Evolutionary conservation across 768 basidiomycete genomes (phyloP).

Genomic region (Serendipita sp.): DNA sequence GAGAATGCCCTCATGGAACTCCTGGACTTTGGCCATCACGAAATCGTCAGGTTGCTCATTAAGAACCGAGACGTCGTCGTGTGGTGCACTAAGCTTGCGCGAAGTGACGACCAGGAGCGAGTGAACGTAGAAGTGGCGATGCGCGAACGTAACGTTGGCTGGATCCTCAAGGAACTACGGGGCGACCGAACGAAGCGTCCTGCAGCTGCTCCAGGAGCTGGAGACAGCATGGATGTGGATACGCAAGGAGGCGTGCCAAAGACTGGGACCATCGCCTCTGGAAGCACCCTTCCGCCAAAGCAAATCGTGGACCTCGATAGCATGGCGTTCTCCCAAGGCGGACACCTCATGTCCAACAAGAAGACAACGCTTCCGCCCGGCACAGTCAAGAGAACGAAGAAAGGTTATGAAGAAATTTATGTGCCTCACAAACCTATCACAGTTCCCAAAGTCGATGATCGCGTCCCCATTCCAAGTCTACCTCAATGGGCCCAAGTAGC

Average conservation of each 20-base stretch:
- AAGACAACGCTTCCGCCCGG: slow-evolving; percentile 96
- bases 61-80: slow-evolving; percentile 93
- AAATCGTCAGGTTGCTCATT: slow-evolving; percentile 74
- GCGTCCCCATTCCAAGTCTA: slow-evolving; percentile 53
- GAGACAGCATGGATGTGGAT: slow-evolving; percentile 70
- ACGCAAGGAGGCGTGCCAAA: slow-evolving; percentile 40
- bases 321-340: slow-evolving; percentile 93
- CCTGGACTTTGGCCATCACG: slow-evolving; percentile 85
- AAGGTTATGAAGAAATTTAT: slow-evolving; percentile 96
- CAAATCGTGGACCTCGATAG: slow-evolving; percentile 74
- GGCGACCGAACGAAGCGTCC: slow-evolving; percentile 56
- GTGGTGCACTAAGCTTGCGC: slow-evolving; percentile 94
- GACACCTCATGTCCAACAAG: slow-evolving; percentile 96
- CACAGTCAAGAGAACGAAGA: slow-evolving; percentile 89
- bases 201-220: slow-evolving; percentile 13
- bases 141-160: slow-evolving; percentile 91
- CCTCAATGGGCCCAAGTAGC: slow-evolving; percentile 80
- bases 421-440: slow-evolving; percentile 76
- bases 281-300: slow-evolving; percentile 74
- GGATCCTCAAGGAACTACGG: slow-evolving; percentile 79
- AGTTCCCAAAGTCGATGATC: slow-evolving; percentile 36
- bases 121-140: slow-evolving; percentile 94
- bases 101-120: slow-evolving; percentile 73
- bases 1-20: slow-evolving; percentile 95
- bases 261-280: slow-evolving; percentile 75